Percentiles rank a stretch among this genome's conserved stretches.
Conservation (phyloP, 2,329 filamentous ascomycete genomes). For the Xylariaceae sp. region DNA sequence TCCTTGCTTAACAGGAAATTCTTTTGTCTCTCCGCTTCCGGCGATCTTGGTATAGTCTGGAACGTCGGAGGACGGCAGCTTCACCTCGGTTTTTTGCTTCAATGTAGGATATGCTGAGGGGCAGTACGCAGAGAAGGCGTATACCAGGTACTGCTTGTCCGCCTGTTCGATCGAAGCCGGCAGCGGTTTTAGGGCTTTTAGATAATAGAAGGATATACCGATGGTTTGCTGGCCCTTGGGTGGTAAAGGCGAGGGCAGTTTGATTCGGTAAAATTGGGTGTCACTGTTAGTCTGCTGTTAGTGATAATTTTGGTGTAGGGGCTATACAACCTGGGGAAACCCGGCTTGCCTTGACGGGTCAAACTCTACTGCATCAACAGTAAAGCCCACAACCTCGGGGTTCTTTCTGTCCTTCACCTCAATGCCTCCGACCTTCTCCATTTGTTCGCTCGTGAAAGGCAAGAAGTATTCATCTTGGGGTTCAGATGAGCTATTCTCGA, state of each 20-base stretch:
- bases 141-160: conserved; percentile 84
- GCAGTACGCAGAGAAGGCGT: conserved; percentile 84
- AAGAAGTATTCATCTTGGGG: conserved; percentile 91
- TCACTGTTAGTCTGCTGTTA: conserved; percentile 55
- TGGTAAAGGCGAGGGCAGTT: conserved; percentile 75
- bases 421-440: conserved; percentile 80
- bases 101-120: conserved; percentile 82
- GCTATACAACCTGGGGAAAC: conserved; percentile 13
- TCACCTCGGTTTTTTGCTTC: conserved; percentile 98
- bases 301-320: conserved; percentile 13
- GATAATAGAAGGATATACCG: conserved; percentile 81
- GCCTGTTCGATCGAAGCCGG: conserved; percentile 83
- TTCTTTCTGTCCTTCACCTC: conserved; percentile 95
- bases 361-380: conserved; percentile 70
- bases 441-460: conserved; percentile 78
- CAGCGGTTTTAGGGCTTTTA: conserved; percentile 79
- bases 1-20: conserved; percentile 80
- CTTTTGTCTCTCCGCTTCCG: conserved; percentile 63
- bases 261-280: conserved; percentile 83
- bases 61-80: conserved; percentile 77
- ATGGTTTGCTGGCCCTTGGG: conserved; percentile 82
- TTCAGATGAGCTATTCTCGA: conserved; percentile 82
- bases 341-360: conserved; percentile 60
- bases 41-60: conserved; percentile 84
- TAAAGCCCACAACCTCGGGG: conserved; percentile 68